These are phyloP conservation scores for Pseudoperonospora humuli DNA, from an alignment of 352 stramenopile genomes.

Conservation along the genomic window DNA sequence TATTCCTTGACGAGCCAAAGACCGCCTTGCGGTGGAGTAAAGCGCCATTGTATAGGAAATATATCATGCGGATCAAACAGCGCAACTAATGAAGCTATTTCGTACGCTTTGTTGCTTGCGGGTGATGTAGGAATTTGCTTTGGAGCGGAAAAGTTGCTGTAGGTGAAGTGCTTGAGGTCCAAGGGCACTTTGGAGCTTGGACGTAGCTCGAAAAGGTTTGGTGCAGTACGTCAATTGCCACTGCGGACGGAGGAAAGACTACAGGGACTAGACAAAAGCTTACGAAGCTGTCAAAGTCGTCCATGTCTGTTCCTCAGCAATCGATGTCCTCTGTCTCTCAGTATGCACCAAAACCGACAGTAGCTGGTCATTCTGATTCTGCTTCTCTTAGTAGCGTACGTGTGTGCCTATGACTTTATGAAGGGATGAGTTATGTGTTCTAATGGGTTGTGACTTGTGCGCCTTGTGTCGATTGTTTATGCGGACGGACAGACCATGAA, in stretches of 20 bases:
- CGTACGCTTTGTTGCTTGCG: not conserved
- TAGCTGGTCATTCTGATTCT: slow-evolving; percentile 32
- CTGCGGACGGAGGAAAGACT: slow-evolving; percentile 4
- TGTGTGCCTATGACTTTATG: too few relatives aligned
- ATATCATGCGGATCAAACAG: not conserved
- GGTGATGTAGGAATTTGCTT: slow-evolving; percentile 7
- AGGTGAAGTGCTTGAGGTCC: not conserved
- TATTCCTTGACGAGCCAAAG: slow-evolving; percentile 7
- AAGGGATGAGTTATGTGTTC: too few relatives aligned
- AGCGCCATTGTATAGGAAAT: slow-evolving; percentile 3
- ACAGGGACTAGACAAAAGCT: slow-evolving; percentile 2
- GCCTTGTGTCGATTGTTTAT: slow-evolving; percentile 1
- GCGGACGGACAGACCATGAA: slow-evolving; percentile 18
- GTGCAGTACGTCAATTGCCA: not conserved
- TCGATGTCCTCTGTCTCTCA: slow-evolving; percentile 69
- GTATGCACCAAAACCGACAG: slow-evolving; percentile 45
- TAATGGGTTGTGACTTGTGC: not conserved
- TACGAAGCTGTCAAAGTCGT: slow-evolving; percentile 13
- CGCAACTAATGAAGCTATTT: slow-evolving; percentile 7
- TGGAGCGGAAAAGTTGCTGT: slow-evolving; percentile 1
- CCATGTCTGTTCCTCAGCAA: slow-evolving; percentile 58
- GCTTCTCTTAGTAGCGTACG: slow-evolving; percentile 26
- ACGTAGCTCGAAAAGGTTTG: slow-evolving; percentile 3
- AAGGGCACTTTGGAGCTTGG: not conserved
- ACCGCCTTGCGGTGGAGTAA: not conserved